These are phyloP conservation scores for Fusarium setosum DNA, from an alignment of 2,329 filamentous ascomycete genomes.

Conservation along the genomic window DNA sequence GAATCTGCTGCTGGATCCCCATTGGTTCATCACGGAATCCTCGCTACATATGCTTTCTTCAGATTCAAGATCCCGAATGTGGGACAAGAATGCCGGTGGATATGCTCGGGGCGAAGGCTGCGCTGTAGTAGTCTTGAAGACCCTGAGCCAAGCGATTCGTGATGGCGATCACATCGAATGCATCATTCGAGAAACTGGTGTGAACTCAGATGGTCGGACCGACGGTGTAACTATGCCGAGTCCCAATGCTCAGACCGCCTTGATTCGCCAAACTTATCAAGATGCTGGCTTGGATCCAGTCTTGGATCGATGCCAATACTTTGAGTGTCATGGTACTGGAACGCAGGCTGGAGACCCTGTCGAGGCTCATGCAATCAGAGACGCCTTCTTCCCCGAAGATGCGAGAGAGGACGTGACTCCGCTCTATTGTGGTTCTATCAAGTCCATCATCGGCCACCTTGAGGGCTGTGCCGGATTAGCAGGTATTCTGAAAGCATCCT, in stretches of 20 bases:
- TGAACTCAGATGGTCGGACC: conserved; percentile 1
- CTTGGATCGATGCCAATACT: conserved; percentile 6
- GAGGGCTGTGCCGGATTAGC: conserved; percentile 6
- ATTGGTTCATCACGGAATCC: conserved; percentile 41
- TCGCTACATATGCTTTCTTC: conserved; percentile 55
- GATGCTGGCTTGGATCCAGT: background rate
- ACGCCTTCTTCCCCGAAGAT: background rate
- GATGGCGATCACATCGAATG: conserved; percentile 62
- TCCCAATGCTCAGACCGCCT: background rate
- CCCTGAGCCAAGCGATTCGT: conserved; percentile 14
- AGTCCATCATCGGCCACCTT: background rate
- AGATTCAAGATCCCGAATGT: conserved; percentile 18
- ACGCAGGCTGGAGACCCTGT: conserved; percentile 2
- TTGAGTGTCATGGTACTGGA: conserved; percentile 5
- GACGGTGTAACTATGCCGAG: conserved; percentile 6
- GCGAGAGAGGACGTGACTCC: background rate
- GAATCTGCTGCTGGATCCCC: conserved; percentile 40
- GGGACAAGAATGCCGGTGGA: conserved; percentile 15
- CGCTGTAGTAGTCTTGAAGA: conserved; percentile 20
- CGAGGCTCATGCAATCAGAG: conserved; percentile 1
- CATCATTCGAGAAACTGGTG: background rate
- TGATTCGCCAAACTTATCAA: conserved; percentile 5
- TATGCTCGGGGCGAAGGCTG: conserved; percentile 22
- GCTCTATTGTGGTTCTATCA: conserved; percentile 7
- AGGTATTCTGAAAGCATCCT: background rate